Conservation (phyloP, 2,329 filamentous ascomycete genomes). For the Hyphodiscus sp. region DNA sequence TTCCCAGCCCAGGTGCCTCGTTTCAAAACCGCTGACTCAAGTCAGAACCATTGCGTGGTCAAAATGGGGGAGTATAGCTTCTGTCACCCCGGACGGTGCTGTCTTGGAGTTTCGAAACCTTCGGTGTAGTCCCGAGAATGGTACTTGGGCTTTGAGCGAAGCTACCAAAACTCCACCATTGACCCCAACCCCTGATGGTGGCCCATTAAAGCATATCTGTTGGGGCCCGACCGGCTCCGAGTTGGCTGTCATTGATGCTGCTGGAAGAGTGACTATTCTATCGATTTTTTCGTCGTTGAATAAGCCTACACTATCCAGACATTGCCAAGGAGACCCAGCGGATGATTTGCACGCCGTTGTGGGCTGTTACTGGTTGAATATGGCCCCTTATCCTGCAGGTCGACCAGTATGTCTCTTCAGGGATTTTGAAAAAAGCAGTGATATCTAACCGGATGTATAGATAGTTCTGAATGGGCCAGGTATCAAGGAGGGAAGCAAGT, state of each 20-base stretch:
- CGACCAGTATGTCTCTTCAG: conserved; percentile 22
- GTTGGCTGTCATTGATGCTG: conserved; percentile 74
- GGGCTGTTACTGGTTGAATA: conserved; percentile 74
- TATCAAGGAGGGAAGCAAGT: conserved; percentile 52
- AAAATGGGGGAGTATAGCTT: conserved; percentile 76
- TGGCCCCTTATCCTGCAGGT: conserved; percentile 21
- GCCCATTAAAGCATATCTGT: conserved; percentile 69
- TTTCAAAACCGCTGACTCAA: conserved; percentile 1
- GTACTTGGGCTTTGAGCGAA: conserved; percentile 69
- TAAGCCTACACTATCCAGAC: conserved; percentile 55
- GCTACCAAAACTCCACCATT: conserved; percentile 59
- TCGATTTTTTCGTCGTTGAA: conserved; percentile 69
- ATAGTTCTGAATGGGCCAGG: conserved; percentile 54
- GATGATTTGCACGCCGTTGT: conserved; percentile 74
- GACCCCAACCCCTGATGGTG: conserved; percentile 53
- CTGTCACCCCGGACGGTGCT: conserved; percentile 65
- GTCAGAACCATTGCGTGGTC: conserved; percentile 79
- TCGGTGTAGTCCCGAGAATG: conserved; percentile 60
- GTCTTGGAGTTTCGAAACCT: conserved; percentile 68
- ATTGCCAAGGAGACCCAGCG: conserved; percentile 58
- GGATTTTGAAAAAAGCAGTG: background rate
- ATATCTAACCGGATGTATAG: conserved; percentile 24
- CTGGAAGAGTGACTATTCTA: conserved; percentile 70
- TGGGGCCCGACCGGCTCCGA: conserved; percentile 75
- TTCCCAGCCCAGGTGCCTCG: background rate